Base-by-base conservation (phyloP, 257 asterid genomes). In the Plantago ovata region DNA sequence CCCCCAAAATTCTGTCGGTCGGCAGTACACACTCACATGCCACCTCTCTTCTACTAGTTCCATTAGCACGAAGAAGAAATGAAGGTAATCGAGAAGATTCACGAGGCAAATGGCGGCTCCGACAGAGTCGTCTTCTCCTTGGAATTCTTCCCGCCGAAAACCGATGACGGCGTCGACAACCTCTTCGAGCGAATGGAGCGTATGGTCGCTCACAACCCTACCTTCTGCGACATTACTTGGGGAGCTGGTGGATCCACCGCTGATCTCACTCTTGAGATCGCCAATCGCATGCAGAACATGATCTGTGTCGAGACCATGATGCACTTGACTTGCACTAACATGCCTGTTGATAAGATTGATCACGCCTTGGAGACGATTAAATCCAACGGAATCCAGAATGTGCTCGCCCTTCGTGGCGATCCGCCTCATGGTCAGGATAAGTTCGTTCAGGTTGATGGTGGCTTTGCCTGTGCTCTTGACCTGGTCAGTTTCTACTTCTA, bases 171-270 rank as follows among this genome's bases (percentile, higher is more conserved):
- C 3, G 95, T 89, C 47, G 97, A 89, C 60, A 93, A 93, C 63
- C 84, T 93, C 66, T 93, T 93, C 70, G 97, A 93, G 59, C 77
- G 87, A 43, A 88, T 92, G 98, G 98, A 92, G 68, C 75, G 98
- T 55, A 93, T 93, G 98, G 98, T 93, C 71, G 87, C 76, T 63
- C 94, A 88, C 71, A 82, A 79, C 60, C 98, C 98, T 4, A 49
- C 86, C 0, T 93, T 93, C 77, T 89, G 96, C 68, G 97, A 93
- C 71, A 89, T 93, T 60, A 93, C 98, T 1, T 93, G 98, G 98
- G 97, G 98, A 7, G 98, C 97, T 24, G 97, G 97, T 69, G 97
- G 98, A 39, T 86, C 98, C 69, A 93, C 98, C 19, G 95, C 95
- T 24, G 98, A 93, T 81, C 80, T 89, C 70, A 93, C 98, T 13